Evolutionary conservation across 169 alveolate species (phyloP).

Genomic region (Plasmodium yoelii): DNA sequence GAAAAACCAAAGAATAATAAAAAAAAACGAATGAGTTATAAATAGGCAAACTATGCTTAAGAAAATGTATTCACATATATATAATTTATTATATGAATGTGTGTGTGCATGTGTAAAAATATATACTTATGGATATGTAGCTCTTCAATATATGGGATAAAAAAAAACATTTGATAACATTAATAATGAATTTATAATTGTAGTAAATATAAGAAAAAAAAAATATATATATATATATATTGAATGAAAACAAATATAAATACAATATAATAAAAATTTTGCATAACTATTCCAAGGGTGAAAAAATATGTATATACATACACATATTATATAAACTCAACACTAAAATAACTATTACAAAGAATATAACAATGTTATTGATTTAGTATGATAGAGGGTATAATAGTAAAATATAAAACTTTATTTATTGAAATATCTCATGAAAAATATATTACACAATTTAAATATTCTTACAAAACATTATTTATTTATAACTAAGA

Average conservation of each 20-base stretch:
- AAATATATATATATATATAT: too few species aligned
- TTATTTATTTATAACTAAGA: neutral
- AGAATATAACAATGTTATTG: neutral
- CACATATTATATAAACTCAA: neutral
- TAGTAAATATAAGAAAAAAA: slow-evolving; percentile 6
- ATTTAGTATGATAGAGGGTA: neutral
- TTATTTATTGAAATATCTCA: neutral
- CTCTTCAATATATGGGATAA: neutral
- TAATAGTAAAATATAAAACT: neutral
- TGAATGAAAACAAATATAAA: neutral
- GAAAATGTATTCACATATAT: neutral
- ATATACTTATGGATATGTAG: neutral
- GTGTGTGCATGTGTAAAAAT: slow-evolving; percentile 7
- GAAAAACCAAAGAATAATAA: slow-evolving; percentile 11
- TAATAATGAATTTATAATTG: slow-evolving; percentile 8
- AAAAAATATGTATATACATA: neutral
- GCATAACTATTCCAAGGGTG: neutral
- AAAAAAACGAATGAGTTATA: neutral
- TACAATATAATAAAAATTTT: neutral
- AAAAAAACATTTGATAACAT: slow-evolving; percentile 1
- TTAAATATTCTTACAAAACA: slow-evolving; percentile 9
- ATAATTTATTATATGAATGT: neutral
- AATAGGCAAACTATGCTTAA: neutral
- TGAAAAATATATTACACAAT: neutral
- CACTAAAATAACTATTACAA: neutral